Evolutionary conservation across 2,329 filamentous ascomycete species (phyloP), one percentile per base, ranked within the genome.

Genomic region (Colletotrichum tamarilloi): DNA sequence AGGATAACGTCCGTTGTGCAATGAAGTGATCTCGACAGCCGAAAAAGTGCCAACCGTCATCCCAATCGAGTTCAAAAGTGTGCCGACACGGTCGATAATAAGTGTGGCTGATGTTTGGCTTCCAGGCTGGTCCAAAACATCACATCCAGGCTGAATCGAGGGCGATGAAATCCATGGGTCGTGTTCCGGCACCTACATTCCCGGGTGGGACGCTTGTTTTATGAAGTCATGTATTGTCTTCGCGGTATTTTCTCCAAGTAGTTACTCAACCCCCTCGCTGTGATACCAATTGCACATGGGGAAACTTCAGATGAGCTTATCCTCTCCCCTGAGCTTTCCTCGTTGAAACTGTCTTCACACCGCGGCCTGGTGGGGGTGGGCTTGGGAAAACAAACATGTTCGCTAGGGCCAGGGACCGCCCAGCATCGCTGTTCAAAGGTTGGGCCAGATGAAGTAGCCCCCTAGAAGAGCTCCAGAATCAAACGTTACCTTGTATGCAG

Each of bases 261-360:
- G 68, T 68, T 68, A 72, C 68, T 62, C 19, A 28, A 57, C 65
- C 69, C 42, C 66, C 69, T 72, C 58, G 49, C 58, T 69, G 53
- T 72, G 69, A 72, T 64, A 69, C 69, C 42, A 30, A 46, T 64
- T 69, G 22, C 69, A 72, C 32, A 52, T 62, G 58, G 56, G 6
- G 30, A 55, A 58, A 72, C 69, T 58, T 69, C 66, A 69, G 69
- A 72, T 72, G 69, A 69, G 66, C 59, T 52, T 69, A 16, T 32
- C 32, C 19, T 55, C 22, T 58, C 56, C 30, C 22, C 42, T 69
- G 65, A 62, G 38, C n/a, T 59, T 59, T 57, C 19, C 66, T 59
- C 59, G 66, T 64, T 72, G 69, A 68, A 69, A 69, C 69, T 56
- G 52, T 52, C 67, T 30, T 63, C 65, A 63, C 69, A 68, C 65